A percentile compares a stretch with the other conserved stretches of the same genome.
Evolutionary conservation across 805 yeast species (phyloP).

Genomic region (Metschnikowia baotianmanensis): DNA sequence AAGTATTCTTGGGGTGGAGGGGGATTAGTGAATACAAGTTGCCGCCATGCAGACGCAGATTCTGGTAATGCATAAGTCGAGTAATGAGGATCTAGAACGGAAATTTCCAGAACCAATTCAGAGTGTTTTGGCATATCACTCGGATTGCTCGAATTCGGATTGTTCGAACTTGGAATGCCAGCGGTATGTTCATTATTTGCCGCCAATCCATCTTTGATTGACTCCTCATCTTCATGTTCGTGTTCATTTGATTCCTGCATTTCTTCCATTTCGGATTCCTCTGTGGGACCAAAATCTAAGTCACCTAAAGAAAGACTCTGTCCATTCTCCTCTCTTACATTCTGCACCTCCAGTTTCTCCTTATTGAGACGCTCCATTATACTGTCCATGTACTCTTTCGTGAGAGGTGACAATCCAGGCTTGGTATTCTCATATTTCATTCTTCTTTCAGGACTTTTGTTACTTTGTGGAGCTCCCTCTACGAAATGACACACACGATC

Average conservation of each 20-base stretch:
- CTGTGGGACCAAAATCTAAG: neutral
- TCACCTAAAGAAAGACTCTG: neutral
- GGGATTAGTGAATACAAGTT: constrained; percentile 24
- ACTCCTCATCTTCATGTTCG: no score
- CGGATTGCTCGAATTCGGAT: no score
- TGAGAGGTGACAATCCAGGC: constrained; percentile 1
- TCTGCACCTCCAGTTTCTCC: constrained; percentile 1
- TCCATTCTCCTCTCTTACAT: neutral
- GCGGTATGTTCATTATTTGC: neutral
- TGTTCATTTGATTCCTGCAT: neutral
- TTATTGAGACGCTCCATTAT: neutral
- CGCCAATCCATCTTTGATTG: neutral
- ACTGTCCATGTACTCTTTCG: neutral
- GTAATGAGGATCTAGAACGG: neutral
- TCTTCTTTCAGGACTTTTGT: neutral
- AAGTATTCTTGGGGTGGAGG: constrained; percentile 30
- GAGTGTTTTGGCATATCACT: no score
- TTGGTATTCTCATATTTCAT: neutral
- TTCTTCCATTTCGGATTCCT: neutral
- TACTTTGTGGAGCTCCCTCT: neutral
- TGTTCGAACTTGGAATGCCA: neutral
- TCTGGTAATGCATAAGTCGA: constrained; percentile 17
- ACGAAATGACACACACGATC: constrained; percentile 19
- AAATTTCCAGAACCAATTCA: no score
- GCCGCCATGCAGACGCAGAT: constrained; percentile 33